Percentiles rank a stretch among this genome's conserved stretches.
Conservation (phyloP, 75 land plant species). For the Pseudotsuga menziesii region DNA sequence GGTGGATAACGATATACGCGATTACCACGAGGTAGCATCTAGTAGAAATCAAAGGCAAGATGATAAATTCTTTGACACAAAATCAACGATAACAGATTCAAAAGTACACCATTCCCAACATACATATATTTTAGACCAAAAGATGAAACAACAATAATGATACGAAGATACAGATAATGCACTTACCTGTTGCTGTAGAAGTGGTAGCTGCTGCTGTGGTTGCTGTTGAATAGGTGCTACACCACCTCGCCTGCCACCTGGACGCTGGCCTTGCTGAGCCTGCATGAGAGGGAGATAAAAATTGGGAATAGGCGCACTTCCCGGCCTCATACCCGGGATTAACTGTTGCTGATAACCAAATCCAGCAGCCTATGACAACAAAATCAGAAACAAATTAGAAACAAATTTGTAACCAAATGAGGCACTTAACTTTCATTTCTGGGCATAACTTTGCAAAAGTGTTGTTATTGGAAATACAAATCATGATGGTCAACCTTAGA, state of each 20-base stretch:
- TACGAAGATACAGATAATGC: too few species aligned
- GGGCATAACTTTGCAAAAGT: too few species aligned
- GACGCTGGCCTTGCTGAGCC: conserved; percentile 71
- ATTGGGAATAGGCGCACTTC: conserved; percentile 69
- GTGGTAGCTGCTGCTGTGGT: conserved; percentile 37
- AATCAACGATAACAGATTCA: too few species aligned
- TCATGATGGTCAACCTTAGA: too few species aligned
- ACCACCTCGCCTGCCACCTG: conserved; percentile 65
- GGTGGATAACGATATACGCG: conserved; percentile 57
- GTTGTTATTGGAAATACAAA: too few species aligned
- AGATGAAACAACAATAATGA: too few species aligned
- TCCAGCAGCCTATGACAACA: conserved; percentile 53
- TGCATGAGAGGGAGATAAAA: conserved; percentile 65
- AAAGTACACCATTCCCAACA: too few species aligned
- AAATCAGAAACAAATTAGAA: not conserved
- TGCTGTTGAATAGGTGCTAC: conserved; percentile 37
- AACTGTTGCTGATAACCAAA: conserved; percentile 93
- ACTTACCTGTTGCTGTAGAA: conserved; percentile 48
- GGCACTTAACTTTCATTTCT: not conserved
- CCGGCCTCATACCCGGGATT: conserved; percentile 82
- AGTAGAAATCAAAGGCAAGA: not conserved
- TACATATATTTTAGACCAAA: too few species aligned
- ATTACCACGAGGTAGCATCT: conserved; percentile 66
- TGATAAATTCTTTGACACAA: not conserved
- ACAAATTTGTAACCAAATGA: not conserved